These are phyloP conservation scores for Jackrogersella minutella DNA, from an alignment of 495 filamentous ascomycete genomes.

Conservation along the genomic window DNA sequence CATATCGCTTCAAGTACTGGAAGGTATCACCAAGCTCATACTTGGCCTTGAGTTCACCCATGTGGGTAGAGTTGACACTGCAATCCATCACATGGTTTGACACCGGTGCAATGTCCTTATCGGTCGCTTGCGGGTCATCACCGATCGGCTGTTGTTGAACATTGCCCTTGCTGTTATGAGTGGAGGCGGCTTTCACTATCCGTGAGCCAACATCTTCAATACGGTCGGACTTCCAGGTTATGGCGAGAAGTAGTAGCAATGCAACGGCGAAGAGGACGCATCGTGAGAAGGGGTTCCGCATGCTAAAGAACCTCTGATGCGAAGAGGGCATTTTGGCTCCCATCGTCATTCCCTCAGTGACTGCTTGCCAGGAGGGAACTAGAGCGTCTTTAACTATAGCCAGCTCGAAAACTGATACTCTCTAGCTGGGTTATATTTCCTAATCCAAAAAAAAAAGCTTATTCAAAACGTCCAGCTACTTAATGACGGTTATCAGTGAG, in stretches of 20 bases:
- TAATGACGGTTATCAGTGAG: slow-evolving; percentile 40
- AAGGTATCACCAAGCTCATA: slow-evolving; percentile 58
- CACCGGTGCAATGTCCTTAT: slow-evolving; percentile 31
- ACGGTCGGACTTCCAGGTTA: slow-evolving; percentile 50
- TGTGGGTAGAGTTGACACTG: slow-evolving; percentile 53
- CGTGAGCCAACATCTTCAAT: slow-evolving; percentile 49
- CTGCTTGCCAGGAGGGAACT: slow-evolving; percentile 30
- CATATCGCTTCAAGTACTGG: slow-evolving; percentile 61
- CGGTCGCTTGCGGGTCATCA: slow-evolving; percentile 25
- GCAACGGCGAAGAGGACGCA: slow-evolving; percentile 48
- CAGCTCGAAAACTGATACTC: slow-evolving; percentile 2
- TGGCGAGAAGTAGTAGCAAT: slow-evolving; percentile 46
- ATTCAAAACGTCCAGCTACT: slow-evolving; percentile 19
- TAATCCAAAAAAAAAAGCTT: slow-evolving; percentile 13
- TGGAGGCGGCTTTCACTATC: slow-evolving; percentile 49
- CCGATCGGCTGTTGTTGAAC: slow-evolving; percentile 46
- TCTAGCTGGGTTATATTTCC: not conserved
- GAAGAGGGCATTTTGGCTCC: slow-evolving; percentile 47
- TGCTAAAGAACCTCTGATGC: slow-evolving; percentile 53
- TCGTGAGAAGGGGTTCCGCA: slow-evolving; percentile 54
- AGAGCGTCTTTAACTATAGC: slow-evolving; percentile 20
- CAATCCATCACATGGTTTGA: slow-evolving; percentile 51
- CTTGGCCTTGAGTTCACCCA: slow-evolving; percentile 51
- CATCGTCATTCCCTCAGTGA: slow-evolving; percentile 44
- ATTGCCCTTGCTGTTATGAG: slow-evolving; percentile 41